Base-by-base conservation (phyloP, 768 basidiomycete species). In the Psilocybe sp. region DNA sequence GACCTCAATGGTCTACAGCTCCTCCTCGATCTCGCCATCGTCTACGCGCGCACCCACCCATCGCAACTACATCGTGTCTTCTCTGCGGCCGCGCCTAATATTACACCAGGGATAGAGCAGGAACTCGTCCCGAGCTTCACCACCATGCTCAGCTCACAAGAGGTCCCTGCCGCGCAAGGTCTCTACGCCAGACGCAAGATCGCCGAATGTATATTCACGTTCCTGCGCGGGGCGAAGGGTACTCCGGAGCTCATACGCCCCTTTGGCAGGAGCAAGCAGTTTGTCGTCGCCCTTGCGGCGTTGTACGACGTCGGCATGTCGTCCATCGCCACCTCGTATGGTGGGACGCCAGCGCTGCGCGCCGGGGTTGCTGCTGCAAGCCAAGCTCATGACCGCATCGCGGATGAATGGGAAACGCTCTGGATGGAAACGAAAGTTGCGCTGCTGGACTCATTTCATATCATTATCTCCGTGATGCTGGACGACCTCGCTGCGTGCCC, bases 361-460 rank as follows among this genome's bases (percentile, higher is more conserved):
- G 53, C 60, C 20, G 47, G 62, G 28, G 44, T 62, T 19, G 47
- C 64, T 18, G 56, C 51, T 7, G 57, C 57, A 32, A n/a, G n/a
- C n/a, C n/a, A n/a, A n/a, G n/a, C n/a, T n/a, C n/a, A n/a, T n/a
- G 56, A 63, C 11, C 60, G 68, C 48, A 62, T 69, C 4, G 64
- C 73, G 13, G 81, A 84, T 54, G 78, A 88, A 44, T 91, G 87
- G 87, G 82, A 87, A 54, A 71, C 70, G 12, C 73, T 87, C 40
- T 87, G 85, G 79, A 70, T 90, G 5, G 78, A 84, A 49, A 83
- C 85, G 2, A 92, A 91, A 67, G 82, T 87, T 7, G 78, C 81
- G 16, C 67, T 90, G 19, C 66, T 92, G 15, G 89, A 92, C 54
- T 62, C 75, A 3, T 86, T 88, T 64, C 87, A 90, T 54, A 61